Evolutionary conservation across 352 stramenopile species (phyloP).

Genomic region (Globisporangium rhizosaccharum): DNA sequence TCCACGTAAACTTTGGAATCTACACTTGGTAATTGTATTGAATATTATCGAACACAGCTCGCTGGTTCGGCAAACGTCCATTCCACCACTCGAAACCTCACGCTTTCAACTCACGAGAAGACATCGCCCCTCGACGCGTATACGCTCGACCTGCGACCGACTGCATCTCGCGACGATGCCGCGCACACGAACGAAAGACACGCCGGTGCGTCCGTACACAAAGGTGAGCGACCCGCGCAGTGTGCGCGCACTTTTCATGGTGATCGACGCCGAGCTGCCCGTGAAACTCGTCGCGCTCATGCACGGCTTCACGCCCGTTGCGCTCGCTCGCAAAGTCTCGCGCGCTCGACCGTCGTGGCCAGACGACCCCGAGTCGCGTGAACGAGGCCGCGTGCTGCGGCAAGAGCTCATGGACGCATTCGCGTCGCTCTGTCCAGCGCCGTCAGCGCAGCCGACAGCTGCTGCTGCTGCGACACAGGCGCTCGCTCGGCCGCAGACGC

Average conservation of each 20-base stretch:
- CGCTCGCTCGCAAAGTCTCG: not conserved
- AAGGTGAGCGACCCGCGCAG: constrained; percentile 2
- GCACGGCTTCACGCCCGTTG: not conserved
- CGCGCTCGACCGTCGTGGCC: not conserved
- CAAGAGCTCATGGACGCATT: not conserved
- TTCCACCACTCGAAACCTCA: no score
- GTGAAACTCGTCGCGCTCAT: constrained; percentile 1
- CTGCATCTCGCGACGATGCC: not conserved
- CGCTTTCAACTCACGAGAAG: no score
- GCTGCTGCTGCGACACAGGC: not conserved
- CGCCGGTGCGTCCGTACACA: not conserved
- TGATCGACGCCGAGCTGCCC: constrained; percentile 1
- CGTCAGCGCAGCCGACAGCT: not conserved
- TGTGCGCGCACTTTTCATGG: not conserved
- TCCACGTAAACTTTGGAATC: not conserved
- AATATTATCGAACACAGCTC: not conserved
- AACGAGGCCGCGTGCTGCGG: not conserved
- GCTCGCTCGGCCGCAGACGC: not conserved
- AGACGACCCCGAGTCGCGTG: not conserved
- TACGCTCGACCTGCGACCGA: not conserved
- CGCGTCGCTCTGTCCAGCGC: not conserved
- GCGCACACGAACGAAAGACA: not conserved
- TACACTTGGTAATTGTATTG: not conserved
- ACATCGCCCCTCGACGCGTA: not conserved
- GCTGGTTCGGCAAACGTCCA: no score